These are phyloP conservation scores for Clonostachys solani DNA, from an alignment of 2,329 filamentous ascomycete species.

Conservation along the genomic window DNA sequence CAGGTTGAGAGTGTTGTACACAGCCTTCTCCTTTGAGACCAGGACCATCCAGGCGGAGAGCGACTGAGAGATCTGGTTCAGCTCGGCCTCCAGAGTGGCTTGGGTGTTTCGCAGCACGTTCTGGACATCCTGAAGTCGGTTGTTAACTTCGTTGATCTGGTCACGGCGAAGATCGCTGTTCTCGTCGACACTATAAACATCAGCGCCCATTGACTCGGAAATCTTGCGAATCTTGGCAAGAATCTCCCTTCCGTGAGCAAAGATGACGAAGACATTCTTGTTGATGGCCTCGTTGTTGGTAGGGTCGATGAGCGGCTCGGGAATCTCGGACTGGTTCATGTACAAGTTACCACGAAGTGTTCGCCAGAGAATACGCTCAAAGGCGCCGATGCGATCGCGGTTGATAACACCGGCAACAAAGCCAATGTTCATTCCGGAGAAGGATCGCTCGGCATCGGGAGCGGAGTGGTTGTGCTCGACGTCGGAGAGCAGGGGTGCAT, in stretches of 20 bases:
- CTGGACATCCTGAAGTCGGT: conserved; percentile 81
- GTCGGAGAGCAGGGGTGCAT: conserved; percentile 89
- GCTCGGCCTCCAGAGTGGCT: conserved; percentile 85
- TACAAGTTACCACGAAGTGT: conserved; percentile 96
- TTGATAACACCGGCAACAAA: conserved; percentile 96
- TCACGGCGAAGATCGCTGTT: conserved; percentile 93
- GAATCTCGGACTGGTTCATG: conserved; percentile 99
- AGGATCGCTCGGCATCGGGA: conserved; percentile 74
- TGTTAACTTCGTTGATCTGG: conserved; percentile 97
- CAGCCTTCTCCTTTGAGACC: conserved; percentile 96
- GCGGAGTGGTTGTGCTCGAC: conserved; percentile 75
- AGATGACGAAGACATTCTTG: conserved; percentile 99
- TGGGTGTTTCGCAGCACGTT: conserved; percentile 95
- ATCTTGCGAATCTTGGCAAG: conserved; percentile 99
- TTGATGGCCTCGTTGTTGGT: conserved; percentile 85
- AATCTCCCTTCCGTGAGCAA: conserved; percentile 97
- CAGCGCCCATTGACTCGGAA: conserved; percentile 92
- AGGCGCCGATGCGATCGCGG: conserved; percentile 86
- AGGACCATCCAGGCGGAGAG: conserved; percentile 97
- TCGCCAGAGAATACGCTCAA: conserved; percentile 96
- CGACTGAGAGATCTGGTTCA: conserved; percentile 88
- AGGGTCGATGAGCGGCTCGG: conserved; percentile 87
- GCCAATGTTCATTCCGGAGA: conserved; percentile 97
- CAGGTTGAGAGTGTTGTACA: conserved; percentile 91
- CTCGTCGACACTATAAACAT: conserved; percentile 95